Evolutionary conservation across 345 rosid species (phyloP), one percentile per base, ranked within the genome.

Genomic region (Euphorbia pulcherrima): DNA sequence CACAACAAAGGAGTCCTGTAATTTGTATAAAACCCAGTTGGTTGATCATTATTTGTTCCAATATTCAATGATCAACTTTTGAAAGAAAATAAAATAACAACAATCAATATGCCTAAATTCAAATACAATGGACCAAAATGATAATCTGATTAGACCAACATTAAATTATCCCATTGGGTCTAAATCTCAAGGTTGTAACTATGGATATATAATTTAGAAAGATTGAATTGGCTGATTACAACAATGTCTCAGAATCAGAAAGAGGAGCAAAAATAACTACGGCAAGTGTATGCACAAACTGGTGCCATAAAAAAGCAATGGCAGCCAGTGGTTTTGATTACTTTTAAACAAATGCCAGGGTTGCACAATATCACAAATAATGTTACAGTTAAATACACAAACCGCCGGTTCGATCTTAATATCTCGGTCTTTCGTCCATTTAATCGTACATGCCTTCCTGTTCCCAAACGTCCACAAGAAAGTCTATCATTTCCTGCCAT

Each of bases 391-490:
- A 41, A 44, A 61, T 60, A 40, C n/a, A 53, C 58, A 58, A 40
- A 41, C 47, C 66, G 21, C 57, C 35, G 17, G 35, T 62, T 57
- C 47, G 56, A 30, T 8, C 55, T 75, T 51, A 48, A 55, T 41
- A 7, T 8, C 78, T 78, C 53, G 54, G 54, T 23, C 44, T 64
- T 71, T 69, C 8, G 6, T 23, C 65, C 61, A 68, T 26, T 88
- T 79, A 92, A 68, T 86, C 96, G 63, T 92, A 89, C 84, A 87
- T 74, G 14, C 93, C 98, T 72, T 89, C 96, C 71, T 92, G 92
- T 76, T 92, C 98, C 94, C 98, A 92, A 23, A 80, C 37, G 80
- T 92, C 94, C 64, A 92, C 95, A 17, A 92, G 90, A 82, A 89
- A 92, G 79, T 89, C 96, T 37, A 88, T 89, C 98, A 92, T 92